Evolutionary conservation across 352 stramenopile genomes (phyloP).

Genomic region (Aphanomyces stellatus): DNA sequence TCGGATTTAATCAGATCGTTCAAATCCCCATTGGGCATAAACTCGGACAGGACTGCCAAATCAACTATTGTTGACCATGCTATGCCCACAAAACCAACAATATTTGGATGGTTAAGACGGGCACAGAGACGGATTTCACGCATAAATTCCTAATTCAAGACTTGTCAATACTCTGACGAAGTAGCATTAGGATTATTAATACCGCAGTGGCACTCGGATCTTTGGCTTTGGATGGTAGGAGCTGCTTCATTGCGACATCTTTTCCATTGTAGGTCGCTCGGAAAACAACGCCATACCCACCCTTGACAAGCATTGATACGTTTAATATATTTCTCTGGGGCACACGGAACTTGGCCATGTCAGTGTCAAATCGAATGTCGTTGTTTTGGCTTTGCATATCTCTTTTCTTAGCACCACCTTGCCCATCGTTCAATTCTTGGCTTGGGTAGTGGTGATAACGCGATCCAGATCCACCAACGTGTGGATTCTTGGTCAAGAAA

Average conservation of each 20-base stretch:
- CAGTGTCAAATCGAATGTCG: conserved; percentile 1
- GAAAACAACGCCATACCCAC: background rate
- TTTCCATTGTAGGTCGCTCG: background rate
- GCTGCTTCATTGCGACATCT: background rate
- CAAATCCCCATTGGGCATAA: conserved; percentile 11
- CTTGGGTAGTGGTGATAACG: no score
- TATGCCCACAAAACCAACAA: conserved; percentile 18
- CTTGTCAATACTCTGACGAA: background rate
- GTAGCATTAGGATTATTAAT: background rate
- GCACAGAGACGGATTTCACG: background rate
- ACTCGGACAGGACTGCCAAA: conserved; percentile 10
- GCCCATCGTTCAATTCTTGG: no score
- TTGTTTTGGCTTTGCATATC: no score
- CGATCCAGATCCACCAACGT: no score
- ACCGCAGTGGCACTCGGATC: background rate
- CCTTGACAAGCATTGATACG: background rate
- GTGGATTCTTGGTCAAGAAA: no score
- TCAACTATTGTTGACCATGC: conserved; percentile 14
- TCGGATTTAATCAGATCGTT: background rate
- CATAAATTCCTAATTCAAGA: background rate
- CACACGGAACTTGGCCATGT: background rate
- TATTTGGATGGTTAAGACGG: background rate
- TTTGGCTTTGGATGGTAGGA: background rate
- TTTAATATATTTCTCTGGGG: background rate
- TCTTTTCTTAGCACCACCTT: no score